phyloP scores from a whole-genome alignment of 2,329 filamentous ascomycete genomes.

The Didymella exigua region DNA sequence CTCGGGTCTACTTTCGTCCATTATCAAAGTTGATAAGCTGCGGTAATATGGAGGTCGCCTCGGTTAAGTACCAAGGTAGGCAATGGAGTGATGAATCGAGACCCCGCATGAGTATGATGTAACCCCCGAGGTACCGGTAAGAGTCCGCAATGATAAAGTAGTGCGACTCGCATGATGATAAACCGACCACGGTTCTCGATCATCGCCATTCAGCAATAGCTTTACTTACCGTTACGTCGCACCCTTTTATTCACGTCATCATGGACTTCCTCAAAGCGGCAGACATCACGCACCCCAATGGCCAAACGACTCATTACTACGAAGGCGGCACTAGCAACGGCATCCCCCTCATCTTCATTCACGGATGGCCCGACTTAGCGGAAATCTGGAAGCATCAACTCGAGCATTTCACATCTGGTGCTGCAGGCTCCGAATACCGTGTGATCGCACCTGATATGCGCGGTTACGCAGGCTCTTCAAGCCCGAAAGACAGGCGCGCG shows the following conservation, averaged over 20 bases:
- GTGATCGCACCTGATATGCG: slow-evolving; percentile 40
- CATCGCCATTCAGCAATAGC: neutral
- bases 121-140: slow-evolving; percentile 1
- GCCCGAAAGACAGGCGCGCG: slow-evolving; percentile 28
- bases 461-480: slow-evolving; percentile 39
- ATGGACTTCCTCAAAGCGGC: slow-evolving; percentile 25
- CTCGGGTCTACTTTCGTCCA: neutral
- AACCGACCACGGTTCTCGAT: neutral
- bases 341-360: slow-evolving; percentile 33
- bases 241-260: neutral
- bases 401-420: slow-evolving; percentile 35
- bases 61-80: neutral
- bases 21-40: neutral
- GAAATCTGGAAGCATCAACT: slow-evolving; percentile 47
- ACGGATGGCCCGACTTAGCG: slow-evolving; percentile 46
- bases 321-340: slow-evolving; percentile 29
- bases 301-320: slow-evolving; percentile 33
- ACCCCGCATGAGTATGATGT: slow-evolving; percentile 15
- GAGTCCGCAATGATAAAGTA: too few species aligned
- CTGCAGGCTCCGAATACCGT: slow-evolving; percentile 34
- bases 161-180: neutral
- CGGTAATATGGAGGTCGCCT: neutral
- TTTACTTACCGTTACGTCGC: neutral
- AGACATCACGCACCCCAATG: slow-evolving; percentile 29
- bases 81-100: neutral